These are phyloP conservation scores for Paulownia fortunei DNA, from an alignment of 257 asterid genomes.

Conservation along the genomic window DNA sequence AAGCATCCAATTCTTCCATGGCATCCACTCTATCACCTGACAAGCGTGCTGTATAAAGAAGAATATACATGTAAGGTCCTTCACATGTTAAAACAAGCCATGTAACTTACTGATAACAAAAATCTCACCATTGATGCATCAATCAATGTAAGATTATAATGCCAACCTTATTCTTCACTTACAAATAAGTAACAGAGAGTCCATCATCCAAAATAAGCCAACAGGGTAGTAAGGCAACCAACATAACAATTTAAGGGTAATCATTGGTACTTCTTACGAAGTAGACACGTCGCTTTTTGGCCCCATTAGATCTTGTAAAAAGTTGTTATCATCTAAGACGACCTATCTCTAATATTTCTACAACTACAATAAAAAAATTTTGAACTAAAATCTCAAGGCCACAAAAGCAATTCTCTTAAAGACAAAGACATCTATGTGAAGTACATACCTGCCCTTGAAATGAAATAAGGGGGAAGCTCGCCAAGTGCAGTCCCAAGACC, in stretches of 20 bases:
- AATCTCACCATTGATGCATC: neutral
- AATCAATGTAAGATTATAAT: neutral
- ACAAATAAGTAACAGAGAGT: neutral
- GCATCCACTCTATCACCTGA: conserved; percentile 62
- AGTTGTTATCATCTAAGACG: neutral
- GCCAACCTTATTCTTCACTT: neutral
- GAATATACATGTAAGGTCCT: conserved; percentile 22
- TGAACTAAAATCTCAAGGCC: neutral
- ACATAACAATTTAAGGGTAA: neutral
- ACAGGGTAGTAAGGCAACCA: neutral
- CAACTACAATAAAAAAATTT: neutral
- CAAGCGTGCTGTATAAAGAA: conserved; percentile 55
- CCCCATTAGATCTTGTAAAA: neutral
- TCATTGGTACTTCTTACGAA: neutral
- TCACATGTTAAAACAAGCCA: neutral
- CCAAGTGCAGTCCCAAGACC: conserved; percentile 98
- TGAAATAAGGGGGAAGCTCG: conserved; percentile 96
- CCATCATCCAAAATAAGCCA: neutral
- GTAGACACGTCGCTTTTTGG: neutral
- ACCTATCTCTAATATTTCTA: neutral
- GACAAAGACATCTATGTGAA: neutral
- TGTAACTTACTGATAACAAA: neutral
- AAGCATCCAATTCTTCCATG: conserved; percentile 70
- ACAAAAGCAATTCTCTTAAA: neutral
- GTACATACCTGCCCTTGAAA: conserved; percentile 89